phyloP scores from a whole-genome alignment of 768 basidiomycete genomes.

The Mycena kentingensis region DNA sequence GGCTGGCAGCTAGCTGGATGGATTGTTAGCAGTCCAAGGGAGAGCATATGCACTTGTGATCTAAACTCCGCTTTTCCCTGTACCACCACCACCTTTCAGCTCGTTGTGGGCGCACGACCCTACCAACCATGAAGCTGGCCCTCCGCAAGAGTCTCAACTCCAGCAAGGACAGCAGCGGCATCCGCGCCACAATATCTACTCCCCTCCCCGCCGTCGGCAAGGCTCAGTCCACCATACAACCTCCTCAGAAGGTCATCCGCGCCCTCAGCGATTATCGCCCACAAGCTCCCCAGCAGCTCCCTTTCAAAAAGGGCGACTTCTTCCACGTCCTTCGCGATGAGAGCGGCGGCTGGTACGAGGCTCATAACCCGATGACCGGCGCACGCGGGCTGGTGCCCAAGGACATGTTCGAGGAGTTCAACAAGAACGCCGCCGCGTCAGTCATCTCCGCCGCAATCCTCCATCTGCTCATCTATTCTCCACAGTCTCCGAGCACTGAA shows the following conservation, averaged over 20 bases:
- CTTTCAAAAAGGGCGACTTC: conserved; percentile 94
- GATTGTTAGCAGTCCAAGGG: too few species aligned
- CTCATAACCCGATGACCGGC: conserved; percentile 89
- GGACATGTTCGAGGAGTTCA: conserved; percentile 87
- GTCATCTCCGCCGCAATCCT: conserved; percentile 28
- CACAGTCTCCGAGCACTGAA: conserved; percentile 12
- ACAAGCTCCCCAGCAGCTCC: conserved; percentile 78
- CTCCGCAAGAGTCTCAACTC: conserved; percentile 80
- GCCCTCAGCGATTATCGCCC: conserved; percentile 70
- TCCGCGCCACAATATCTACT: conserved; percentile 68
- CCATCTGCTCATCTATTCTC: conserved; percentile 12
- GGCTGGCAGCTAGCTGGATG: too few species aligned
- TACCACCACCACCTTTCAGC: conserved; percentile 30
- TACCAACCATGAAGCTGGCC: conserved; percentile 69
- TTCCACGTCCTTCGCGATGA: conserved; percentile 90
- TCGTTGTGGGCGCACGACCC: too few species aligned
- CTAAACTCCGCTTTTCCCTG: conserved; percentile 3
- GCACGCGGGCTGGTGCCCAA: conserved; percentile 90
- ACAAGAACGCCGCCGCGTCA: conserved; percentile 67
- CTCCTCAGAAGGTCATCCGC: conserved; percentile 94
- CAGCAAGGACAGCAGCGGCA: conserved; percentile 51
- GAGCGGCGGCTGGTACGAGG: conserved; percentile 80
- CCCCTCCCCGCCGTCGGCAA: conserved; percentile 71
- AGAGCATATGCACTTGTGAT: conserved; percentile 6
- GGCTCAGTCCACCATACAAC: conserved; percentile 68